Evolutionary conservation across 2,329 filamentous ascomycete species (phyloP), one percentile per base, ranked within the genome.

Genomic region (Sclerotinia spermophila): DNA sequence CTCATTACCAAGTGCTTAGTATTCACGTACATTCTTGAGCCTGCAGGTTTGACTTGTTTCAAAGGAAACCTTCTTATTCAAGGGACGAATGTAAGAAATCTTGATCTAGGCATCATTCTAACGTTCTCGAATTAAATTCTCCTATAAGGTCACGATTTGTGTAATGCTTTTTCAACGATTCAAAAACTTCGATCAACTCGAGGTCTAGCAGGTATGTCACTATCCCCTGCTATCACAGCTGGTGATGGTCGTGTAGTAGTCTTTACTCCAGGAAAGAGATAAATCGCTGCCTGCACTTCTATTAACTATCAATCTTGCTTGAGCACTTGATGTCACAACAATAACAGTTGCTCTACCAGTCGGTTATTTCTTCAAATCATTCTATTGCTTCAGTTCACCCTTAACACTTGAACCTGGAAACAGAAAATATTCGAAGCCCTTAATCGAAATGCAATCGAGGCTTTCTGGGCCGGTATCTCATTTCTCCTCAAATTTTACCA

Each of bases 401-500:
- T 35, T 59, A 71, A 62, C 60, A 42, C 11, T 71, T 51, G 15
- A 67, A 48, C 7, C 67, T 51, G 66, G 40, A 68, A 61, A 40
- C 59, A 75, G 74, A 87, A 85, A 1, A 86, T 89, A 11, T 87
- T 88, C 15, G 79, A 89, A 48, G 84, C 80, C 7, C 80, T 88
- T 8, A 76, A 81, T 44, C 85, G 85, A 59, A 83, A 81, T 0
- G 85, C 84, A 2, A 83, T 87, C 42, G 82, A 91, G 78, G 87
- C 88, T 0, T 92, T 91, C 76, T 92, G 89, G 90, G 84, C 87
- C 19, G 90, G 89, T 13, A 72, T 89, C 8, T 87, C 87, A 24
- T 92, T 90, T 74, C 82, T 92, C 7, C 84, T 92, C 55, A 72
- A 72, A 85, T 87, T 87, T 86, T 68, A 88, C 89, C 0, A 84